phyloP scores from a whole-genome alignment of 176 grass and related monocot genomes.

The Rhynchospora tenuis region DNA sequence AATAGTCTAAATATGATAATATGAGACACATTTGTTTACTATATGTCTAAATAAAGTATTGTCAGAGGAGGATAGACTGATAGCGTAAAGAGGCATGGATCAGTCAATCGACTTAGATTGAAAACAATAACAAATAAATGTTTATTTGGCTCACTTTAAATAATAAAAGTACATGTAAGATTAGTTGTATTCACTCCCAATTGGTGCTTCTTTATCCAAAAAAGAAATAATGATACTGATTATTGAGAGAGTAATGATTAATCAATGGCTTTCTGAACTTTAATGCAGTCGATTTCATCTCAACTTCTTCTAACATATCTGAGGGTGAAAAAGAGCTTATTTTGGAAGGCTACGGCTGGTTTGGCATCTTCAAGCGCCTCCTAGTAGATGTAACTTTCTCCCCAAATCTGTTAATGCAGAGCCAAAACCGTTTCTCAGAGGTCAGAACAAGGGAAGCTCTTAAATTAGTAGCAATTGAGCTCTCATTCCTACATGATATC shows the following conservation, averaged over 20 bases:
- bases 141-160: too few relatives aligned
- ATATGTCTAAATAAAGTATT: too few relatives aligned
- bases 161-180: too few relatives aligned
- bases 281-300: background rate
- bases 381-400: slow-evolving; percentile 55
- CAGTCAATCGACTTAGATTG: too few relatives aligned
- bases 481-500: slow-evolving; percentile 24
- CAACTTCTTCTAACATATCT: background rate
- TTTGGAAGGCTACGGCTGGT: slow-evolving; percentile 30
- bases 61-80: too few relatives aligned
- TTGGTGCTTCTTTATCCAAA: background rate
- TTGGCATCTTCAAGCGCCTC: slow-evolving; percentile 36
- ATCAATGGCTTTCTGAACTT: background rate
- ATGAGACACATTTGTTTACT: too few relatives aligned
- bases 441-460: background rate
- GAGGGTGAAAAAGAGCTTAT: slow-evolving; percentile 9
- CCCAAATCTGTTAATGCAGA: slow-evolving; percentile 24
- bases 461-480: slow-evolving; percentile 48
- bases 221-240: background rate
- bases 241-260: background rate
- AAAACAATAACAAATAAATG: too few relatives aligned
- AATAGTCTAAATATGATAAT: too few relatives aligned
- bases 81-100: too few relatives aligned
- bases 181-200: background rate
- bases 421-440: slow-evolving; percentile 8